A percentile compares a stretch with the other conserved stretches of the same genome.
Evolutionary conservation across 305 asterid genomes (phyloP).

Genomic region (Fraxinus platypoda): DNA sequence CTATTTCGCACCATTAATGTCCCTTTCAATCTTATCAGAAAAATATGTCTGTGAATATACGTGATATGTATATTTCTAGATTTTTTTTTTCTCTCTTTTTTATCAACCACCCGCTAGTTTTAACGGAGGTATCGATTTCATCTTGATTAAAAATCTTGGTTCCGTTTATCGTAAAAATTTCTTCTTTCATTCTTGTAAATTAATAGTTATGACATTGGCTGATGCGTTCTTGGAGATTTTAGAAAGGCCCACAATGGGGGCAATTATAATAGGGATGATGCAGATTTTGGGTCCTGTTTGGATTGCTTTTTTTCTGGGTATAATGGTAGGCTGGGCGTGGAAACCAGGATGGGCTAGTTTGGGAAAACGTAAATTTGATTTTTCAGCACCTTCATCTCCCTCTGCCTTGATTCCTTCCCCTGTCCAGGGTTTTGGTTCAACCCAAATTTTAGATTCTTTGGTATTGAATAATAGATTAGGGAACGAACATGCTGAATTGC

Average conservation of each 20-base stretch:
- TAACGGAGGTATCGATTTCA: background rate
- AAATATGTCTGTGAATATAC: slow-evolving; percentile 2
- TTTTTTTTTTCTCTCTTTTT: background rate
- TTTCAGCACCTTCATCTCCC: slow-evolving; percentile 60
- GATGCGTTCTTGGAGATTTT: slow-evolving; percentile 56
- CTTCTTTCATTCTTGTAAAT: background rate
- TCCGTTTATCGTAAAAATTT: background rate
- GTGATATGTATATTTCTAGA: background rate
- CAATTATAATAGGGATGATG: slow-evolving; percentile 44
- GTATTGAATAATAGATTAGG: slow-evolving; percentile 28
- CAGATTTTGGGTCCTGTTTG: slow-evolving; percentile 64
- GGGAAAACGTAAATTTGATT: slow-evolving; percentile 49
- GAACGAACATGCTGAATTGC: slow-evolving; percentile 28
- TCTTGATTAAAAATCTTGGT: slow-evolving; percentile 12
- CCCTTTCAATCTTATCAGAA: slow-evolving; percentile 36
- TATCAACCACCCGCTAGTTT: background rate
- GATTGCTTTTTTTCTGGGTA: slow-evolving; percentile 69
- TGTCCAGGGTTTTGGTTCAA: slow-evolving; percentile 28
- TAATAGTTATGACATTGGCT: slow-evolving; percentile 38
- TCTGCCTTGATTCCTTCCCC: slow-evolving; percentile 30
- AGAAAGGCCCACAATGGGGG: slow-evolving; percentile 50
- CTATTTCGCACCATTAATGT: slow-evolving; percentile 34
- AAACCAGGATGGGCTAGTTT: slow-evolving; percentile 73
- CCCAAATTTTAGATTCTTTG: slow-evolving; percentile 25
- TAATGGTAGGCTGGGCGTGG: slow-evolving; percentile 85